Base-by-base conservation (phyloP, 805 yeast genomes). In the Hanseniaspora lindneri region DNA sequence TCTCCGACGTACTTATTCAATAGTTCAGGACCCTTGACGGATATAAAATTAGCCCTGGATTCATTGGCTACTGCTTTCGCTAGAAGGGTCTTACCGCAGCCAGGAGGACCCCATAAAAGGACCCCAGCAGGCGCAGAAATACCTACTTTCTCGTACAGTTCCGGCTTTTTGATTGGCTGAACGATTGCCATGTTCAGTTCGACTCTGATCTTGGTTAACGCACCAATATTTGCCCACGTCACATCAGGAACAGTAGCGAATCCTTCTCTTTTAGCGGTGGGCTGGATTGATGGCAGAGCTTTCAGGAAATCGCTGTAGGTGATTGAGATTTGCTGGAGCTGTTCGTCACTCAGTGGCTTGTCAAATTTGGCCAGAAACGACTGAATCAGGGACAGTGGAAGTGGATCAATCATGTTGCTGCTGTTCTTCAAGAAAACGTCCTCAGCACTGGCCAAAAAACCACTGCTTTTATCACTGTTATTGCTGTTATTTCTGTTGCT, bases 1-100 rank as follows among this genome's bases (percentile, higher is more conserved):
- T 89, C 98, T 59, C 98, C 98, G 39, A 89, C 97, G 58, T 86
- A 89, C 63, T 89, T 89, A 61, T 92, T 89, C 56, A 89, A 71
- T 39, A 92, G 67, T 62, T 92, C 98, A 0, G 98, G 98, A 1
- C 98, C 98, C 54, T 94, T 82, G 28, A 92, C 87, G 10, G 95
- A 83, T 33, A 92, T 92, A 64, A 92, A 92, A 61, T 92, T 92
- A 11, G 97, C 97, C 47, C 94, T 74, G 0, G 96, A 86, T 64
- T 92, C 97, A 61, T 89, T 89, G 10, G 98, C 98, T 2, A 92
- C 97, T 2, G 98, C 98, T 59, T 92, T 92, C 1, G 97, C 97
- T 25, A 92, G 69, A 43, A 92, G 70, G 0, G 98, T 92, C 61
- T 92, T 92, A 73, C 98, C 98, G 68, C 97, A 92, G 32, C 98